Percentiles rank a stretch among this genome's conserved stretches.
phyloP scores from a whole-genome alignment of 495 filamentous ascomycete species.

The Penicillium bialowiezense region DNA sequence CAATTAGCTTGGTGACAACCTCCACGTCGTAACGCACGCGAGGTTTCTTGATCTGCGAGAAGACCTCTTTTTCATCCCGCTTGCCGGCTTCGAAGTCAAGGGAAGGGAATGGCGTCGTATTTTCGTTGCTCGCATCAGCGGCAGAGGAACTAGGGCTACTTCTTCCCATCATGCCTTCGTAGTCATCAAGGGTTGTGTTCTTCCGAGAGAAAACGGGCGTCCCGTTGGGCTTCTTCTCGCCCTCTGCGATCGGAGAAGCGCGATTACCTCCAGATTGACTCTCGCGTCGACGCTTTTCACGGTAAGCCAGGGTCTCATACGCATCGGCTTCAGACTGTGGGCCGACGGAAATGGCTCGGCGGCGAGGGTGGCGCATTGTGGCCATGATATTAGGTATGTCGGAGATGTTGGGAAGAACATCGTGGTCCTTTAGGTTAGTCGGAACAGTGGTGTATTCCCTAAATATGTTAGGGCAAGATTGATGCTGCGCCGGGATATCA shows the following conservation, averaged over 20 bases:
- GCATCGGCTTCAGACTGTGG: slow-evolving; percentile 95
- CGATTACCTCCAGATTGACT: slow-evolving; percentile 50
- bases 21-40: slow-evolving; percentile 95
- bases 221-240: slow-evolving; percentile 15
- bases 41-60: slow-evolving; percentile 78
- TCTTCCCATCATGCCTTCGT: slow-evolving; percentile 69
- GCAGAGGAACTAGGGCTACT: slow-evolving; percentile 36
- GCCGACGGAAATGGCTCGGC: slow-evolving; percentile 83
- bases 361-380: slow-evolving; percentile 73
- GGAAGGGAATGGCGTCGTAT: slow-evolving; percentile 30
- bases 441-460: slow-evolving; percentile 87
- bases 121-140: slow-evolving; percentile 19
- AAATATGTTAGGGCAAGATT: not conserved
- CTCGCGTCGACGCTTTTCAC: slow-evolving; percentile 76
- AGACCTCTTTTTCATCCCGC: slow-evolving; percentile 74
- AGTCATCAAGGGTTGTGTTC: slow-evolving; percentile 53
- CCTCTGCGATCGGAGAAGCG: slow-evolving; percentile 24
- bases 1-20: slow-evolving; percentile 92
- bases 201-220: slow-evolving; percentile 20
- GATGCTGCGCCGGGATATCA: not conserved
- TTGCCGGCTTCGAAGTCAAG: slow-evolving; percentile 35
- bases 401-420: slow-evolving; percentile 78
- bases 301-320: slow-evolving; percentile 92
- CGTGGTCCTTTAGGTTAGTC: slow-evolving; percentile 71
- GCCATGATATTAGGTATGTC: slow-evolving; percentile 77